Percentiles rank a stretch among this genome's conserved stretches.
These are phyloP conservation scores for Ricinus communis DNA, from an alignment of 345 rosid genomes.

Conservation along the genomic window DNA sequence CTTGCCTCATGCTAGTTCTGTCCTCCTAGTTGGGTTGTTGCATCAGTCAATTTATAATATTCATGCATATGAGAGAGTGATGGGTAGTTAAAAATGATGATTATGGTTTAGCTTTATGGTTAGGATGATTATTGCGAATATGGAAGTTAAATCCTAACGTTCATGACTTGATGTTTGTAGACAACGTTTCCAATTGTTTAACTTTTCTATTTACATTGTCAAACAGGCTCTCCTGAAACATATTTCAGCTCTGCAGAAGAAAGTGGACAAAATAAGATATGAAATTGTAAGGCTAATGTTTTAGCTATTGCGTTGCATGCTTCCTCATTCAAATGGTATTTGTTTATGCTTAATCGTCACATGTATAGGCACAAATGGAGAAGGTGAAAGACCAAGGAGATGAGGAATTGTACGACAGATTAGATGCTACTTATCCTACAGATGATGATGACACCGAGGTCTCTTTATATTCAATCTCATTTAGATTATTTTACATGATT, in stretches of 20 bases:
- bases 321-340: neutral
- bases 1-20: too few relatives aligned
- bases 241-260: slow-evolving; percentile 49
- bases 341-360: slow-evolving; percentile 9
- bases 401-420: slow-evolving; percentile 52
- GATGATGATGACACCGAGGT: slow-evolving; percentile 56
- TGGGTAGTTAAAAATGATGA: neutral
- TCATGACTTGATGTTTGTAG: neutral
- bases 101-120: neutral
- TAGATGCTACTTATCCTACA: slow-evolving; percentile 63
- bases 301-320: slow-evolving; percentile 16
- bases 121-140: neutral
- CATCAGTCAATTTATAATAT: neutral
- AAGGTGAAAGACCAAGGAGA: slow-evolving; percentile 53
- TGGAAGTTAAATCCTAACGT: neutral
- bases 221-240: slow-evolving; percentile 76
- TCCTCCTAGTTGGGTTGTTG: neutral
- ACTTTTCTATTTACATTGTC: slow-evolving; percentile 22
- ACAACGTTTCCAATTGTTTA: slow-evolving; percentile 9
- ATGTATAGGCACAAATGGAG: slow-evolving; percentile 64
- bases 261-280: slow-evolving; percentile 62
- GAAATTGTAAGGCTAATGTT: slow-evolving; percentile 61
- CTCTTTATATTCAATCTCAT: slow-evolving; percentile 10
- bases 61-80: neutral
- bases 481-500: neutral